Evolutionary conservation across 768 basidiomycete species (phyloP).

Genomic region (Grammothele lineata): DNA sequence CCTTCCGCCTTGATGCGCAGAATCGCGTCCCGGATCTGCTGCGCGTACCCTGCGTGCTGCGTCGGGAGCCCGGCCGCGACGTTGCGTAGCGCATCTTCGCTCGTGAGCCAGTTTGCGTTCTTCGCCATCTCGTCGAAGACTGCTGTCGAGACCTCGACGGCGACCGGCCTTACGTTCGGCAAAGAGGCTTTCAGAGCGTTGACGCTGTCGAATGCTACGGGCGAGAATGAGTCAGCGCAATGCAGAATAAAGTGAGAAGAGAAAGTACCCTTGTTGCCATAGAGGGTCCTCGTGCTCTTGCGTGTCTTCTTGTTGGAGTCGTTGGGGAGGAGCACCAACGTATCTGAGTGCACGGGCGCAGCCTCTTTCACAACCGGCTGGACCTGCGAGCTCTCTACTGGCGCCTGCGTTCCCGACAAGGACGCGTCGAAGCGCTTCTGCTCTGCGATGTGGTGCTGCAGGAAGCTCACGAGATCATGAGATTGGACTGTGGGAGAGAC

Average conservation of each 20-base stretch:
- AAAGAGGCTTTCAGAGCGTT: conserved; percentile 54
- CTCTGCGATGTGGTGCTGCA: conserved; percentile 74
- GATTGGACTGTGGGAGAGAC: conserved; percentile 50
- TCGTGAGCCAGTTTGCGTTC: conserved; percentile 59
- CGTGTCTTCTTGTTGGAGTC: conserved; percentile 75
- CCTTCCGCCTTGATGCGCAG: conserved; percentile 61
- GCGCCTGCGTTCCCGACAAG: conserved; percentile 51
- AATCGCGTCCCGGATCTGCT: conserved; percentile 64
- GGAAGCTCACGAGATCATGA: conserved; percentile 69
- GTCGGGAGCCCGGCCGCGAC: conserved; percentile 52
- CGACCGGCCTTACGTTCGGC: conserved; percentile 60
- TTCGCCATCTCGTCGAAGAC: conserved; percentile 63
- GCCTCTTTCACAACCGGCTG: conserved; percentile 32
- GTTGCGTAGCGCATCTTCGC: conserved; percentile 72
- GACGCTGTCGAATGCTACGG: conserved; percentile 61
- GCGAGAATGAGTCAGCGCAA: background rate
- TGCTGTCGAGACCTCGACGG: conserved; percentile 57
- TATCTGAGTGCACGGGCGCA: conserved; percentile 36
- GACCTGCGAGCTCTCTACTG: conserved; percentile 35
- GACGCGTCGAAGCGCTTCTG: conserved; percentile 71
- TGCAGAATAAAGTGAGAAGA: background rate
- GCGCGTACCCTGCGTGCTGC: conserved; percentile 56
- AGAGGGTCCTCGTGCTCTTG: conserved; percentile 66
- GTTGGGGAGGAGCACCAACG: conserved; percentile 62
- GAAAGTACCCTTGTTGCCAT: conserved; percentile 57